phyloP scores from a whole-genome alignment of 129 eudicot genomes.

The Pulicaria dysenterica region DNA sequence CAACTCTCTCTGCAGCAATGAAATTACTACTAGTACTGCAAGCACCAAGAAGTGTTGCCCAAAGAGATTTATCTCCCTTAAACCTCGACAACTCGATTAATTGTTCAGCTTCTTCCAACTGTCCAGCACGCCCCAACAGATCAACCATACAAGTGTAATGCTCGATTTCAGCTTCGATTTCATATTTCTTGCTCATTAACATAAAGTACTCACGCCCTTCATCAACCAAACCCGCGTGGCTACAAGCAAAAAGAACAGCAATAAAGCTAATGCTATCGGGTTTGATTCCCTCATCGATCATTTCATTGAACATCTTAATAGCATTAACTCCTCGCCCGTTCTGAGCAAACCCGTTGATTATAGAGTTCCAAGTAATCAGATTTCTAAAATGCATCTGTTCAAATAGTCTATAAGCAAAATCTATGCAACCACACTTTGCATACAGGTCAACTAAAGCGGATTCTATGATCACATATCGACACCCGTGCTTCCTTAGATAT shows the following conservation, averaged over 20 bases:
- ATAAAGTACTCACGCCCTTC: slow-evolving; percentile 59
- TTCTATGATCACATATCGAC: slow-evolving; percentile 66
- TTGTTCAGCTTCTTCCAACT: slow-evolving; percentile 65
- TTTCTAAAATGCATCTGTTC: slow-evolving; percentile 50
- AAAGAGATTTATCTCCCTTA: slow-evolving; percentile 53
- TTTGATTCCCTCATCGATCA: slow-evolving; percentile 52
- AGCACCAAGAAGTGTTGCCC: slow-evolving; percentile 92
- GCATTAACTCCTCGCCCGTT: slow-evolving; percentile 77
- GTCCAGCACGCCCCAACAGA: slow-evolving; percentile 75
- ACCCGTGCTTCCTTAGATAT: slow-evolving; percentile 57
- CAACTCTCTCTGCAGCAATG: slow-evolving; percentile 73
- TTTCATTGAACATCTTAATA: slow-evolving; percentile 47
- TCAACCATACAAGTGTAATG: slow-evolving; percentile 79
- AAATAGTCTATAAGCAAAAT: slow-evolving; percentile 69
- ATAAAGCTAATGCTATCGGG: slow-evolving; percentile 69
- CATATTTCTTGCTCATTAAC: slow-evolving; percentile 52
- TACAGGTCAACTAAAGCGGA: slow-evolving; percentile 90
- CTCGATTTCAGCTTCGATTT: slow-evolving; percentile 51
- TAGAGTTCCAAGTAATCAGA: slow-evolving; percentile 77
- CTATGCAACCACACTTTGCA: slow-evolving; percentile 76
- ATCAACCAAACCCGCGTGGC: slow-evolving; percentile 74
- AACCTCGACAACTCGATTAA: slow-evolving; percentile 52
- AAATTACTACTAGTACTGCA: slow-evolving; percentile 58
- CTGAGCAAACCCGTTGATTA: slow-evolving; percentile 79
- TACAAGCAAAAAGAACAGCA: slow-evolving; percentile 77